Percentiles rank a stretch among this genome's conserved stretches.
Conservation (phyloP, 768 basidiomycete species). For the Mycena polygramma region DNA sequence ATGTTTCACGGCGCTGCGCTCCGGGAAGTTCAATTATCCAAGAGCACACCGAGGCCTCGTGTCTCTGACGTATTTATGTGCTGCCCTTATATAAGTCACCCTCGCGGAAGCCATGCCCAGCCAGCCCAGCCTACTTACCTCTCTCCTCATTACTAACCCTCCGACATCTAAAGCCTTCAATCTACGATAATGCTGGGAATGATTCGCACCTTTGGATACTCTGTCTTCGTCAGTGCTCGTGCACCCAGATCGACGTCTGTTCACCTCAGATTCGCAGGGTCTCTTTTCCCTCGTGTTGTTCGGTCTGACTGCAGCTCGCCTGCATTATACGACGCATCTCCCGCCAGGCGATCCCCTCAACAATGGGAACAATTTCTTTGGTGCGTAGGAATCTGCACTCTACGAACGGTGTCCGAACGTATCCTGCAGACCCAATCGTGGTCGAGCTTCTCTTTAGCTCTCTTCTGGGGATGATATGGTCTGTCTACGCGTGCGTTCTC, state of each 20-base stretch:
- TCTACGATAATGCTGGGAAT: conserved; percentile 31
- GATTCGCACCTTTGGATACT: conserved; percentile 36
- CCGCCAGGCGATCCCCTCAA: conserved; percentile 67
- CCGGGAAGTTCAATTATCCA: background rate
- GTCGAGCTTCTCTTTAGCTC: conserved; percentile 71
- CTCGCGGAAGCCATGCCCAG: conserved; percentile 29
- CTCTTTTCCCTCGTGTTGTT: conserved; percentile 48
- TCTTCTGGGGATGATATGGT: conserved; percentile 65
- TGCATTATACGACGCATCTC: conserved; percentile 72
- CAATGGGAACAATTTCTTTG: conserved; percentile 66
- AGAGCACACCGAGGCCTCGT: conserved; percentile 34
- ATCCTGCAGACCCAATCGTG: conserved; percentile 65
- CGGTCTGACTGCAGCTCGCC: conserved; percentile 64
- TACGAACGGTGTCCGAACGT: too few relatives aligned
- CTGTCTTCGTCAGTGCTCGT: conserved; percentile 29
- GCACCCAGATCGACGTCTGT: background rate
- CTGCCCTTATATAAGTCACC: conserved; percentile 29
- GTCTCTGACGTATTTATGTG: conserved; percentile 25
- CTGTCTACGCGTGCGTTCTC: conserved; percentile 63
- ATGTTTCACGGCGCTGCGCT: conserved; percentile 8
- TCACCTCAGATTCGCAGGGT: conserved; percentile 28
- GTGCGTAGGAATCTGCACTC: conserved; percentile 47
- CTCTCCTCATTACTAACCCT: conserved; percentile 16
- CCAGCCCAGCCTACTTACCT: conserved; percentile 2
- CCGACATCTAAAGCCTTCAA: conserved; percentile 12